Percentiles rank a stretch among this genome's conserved stretches.
Conservation (phyloP, 768 basidiomycete species). For the Lentinus tigrinus region DNA sequence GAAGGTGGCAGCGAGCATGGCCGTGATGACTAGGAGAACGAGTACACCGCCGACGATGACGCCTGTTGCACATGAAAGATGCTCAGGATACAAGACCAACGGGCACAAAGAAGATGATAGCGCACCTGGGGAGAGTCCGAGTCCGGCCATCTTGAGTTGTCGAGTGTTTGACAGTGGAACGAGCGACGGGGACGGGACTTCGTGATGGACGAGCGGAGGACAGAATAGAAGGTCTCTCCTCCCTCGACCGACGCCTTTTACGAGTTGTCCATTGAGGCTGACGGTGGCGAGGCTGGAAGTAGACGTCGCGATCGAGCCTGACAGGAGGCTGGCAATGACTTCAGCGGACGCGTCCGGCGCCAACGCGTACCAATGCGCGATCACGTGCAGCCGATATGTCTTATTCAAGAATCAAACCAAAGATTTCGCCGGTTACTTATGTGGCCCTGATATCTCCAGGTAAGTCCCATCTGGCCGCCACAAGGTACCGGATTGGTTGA, state of each 20-base stretch:
- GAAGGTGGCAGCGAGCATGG: conserved; percentile 15
- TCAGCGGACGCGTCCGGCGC: neutral
- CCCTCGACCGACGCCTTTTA: neutral
- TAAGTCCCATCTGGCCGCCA: too few relatives aligned
- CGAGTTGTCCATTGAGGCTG: neutral
- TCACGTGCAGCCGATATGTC: neutral
- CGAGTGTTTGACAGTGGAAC: neutral
- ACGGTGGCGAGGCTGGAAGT: neutral
- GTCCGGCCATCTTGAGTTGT: conserved; percentile 9
- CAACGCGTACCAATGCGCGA: neutral
- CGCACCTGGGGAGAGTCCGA: conserved; percentile 16
- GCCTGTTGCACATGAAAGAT: neutral
- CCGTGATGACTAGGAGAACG: conserved; percentile 7
- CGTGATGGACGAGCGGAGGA: neutral
- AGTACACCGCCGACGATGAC: conserved; percentile 14
- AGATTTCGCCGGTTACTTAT: too few relatives aligned
- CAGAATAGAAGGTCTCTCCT: neutral
- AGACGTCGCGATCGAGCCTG: neutral
- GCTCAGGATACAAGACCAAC: neutral
- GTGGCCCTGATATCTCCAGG: too few relatives aligned
- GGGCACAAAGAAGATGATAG: neutral
- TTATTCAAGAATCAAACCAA: too few relatives aligned
- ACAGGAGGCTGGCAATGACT: neutral
- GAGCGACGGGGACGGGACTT: neutral
- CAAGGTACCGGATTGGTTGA: too few relatives aligned